A percentile compares a stretch with the other conserved stretches of the same genome.
Evolutionary conservation across 768 basidiomycete species (phyloP).

Genomic region (Hysterangium stoloniferum): DNA sequence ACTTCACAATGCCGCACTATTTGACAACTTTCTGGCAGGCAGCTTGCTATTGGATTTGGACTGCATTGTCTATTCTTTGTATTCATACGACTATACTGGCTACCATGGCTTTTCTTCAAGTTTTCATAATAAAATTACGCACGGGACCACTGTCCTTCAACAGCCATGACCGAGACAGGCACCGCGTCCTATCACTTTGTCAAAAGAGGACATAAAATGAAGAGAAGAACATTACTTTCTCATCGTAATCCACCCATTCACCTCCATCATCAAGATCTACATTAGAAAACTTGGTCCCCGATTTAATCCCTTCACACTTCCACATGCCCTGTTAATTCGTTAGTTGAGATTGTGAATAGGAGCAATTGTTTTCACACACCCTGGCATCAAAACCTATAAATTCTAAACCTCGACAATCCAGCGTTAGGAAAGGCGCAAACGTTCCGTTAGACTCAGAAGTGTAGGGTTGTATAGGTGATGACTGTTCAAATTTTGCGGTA

Average conservation of each 20-base stretch:
- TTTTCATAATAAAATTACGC: constrained; percentile 34
- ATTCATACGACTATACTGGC: too few relatives aligned
- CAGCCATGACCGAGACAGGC: constrained; percentile 63
- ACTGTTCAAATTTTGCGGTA: constrained; percentile 68
- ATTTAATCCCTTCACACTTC: constrained; percentile 60
- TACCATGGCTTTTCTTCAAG: not conserved
- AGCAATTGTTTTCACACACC: constrained; percentile 31
- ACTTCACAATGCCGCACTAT: too few relatives aligned
- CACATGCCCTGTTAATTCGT: constrained; percentile 53
- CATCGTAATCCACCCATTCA: constrained; percentile 88
- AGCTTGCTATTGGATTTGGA: too few relatives aligned
- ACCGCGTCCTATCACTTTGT: constrained; percentile 37
- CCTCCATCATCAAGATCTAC: constrained; percentile 52
- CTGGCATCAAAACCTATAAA: constrained; percentile 69
- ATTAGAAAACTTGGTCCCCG: constrained; percentile 50
- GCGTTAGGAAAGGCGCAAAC: constrained; percentile 54
- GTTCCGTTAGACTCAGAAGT: constrained; percentile 49
- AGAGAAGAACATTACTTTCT: constrained; percentile 51
- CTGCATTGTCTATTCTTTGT: too few relatives aligned
- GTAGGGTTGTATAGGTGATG: constrained; percentile 46
- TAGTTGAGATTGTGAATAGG: not conserved
- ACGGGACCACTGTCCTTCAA: constrained; percentile 60
- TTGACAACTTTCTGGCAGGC: too few relatives aligned
- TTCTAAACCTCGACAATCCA: constrained; percentile 87
- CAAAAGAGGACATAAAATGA: constrained; percentile 1